These are phyloP conservation scores for Coffea eugenioides DNA, from an alignment of 257 asterid species.

Conservation along the genomic window DNA sequence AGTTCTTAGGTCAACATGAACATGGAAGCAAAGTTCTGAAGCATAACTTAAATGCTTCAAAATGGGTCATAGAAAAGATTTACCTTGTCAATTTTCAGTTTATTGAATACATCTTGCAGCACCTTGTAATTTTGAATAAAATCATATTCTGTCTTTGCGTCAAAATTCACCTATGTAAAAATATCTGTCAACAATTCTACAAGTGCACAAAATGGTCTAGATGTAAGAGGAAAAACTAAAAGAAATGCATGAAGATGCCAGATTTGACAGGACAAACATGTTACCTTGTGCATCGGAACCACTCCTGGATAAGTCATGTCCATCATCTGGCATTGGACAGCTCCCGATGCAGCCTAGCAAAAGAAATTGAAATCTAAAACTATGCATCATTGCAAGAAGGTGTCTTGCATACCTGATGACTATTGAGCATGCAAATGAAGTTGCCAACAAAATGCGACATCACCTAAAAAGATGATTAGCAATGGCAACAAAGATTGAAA, in stretches of 20 bases:
- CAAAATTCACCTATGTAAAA: conserved; percentile 73
- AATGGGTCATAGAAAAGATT: not conserved
- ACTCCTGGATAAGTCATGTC: conserved; percentile 86
- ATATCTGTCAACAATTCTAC: conserved; percentile 23
- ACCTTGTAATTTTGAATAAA: conserved; percentile 95
- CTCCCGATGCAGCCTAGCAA: conserved; percentile 87
- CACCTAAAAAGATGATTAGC: not conserved
- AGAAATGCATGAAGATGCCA: not conserved
- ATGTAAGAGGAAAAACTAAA: conserved; percentile 3
- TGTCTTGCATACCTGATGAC: not conserved
- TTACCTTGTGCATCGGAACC: conserved; percentile 97
- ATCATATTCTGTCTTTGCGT: conserved; percentile 93
- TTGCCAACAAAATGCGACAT: not conserved
- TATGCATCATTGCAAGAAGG: conserved; percentile 3
- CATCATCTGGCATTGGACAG: conserved; percentile 95
- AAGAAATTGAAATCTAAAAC: not conserved
- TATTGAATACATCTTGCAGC: conserved; percentile 88
- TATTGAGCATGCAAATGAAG: not conserved
- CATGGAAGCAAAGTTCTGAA: not conserved
- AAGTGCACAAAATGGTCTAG: not conserved
- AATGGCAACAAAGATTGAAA: not conserved
- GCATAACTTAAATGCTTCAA: not conserved
- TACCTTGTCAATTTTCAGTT: conserved; percentile 89
- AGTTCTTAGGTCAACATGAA: not conserved
- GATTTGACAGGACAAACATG: not conserved